Evolutionary conservation across 768 basidiomycete species (phyloP), one percentile per base, ranked within the genome.

Genomic region (Piloderma croceum): DNA sequence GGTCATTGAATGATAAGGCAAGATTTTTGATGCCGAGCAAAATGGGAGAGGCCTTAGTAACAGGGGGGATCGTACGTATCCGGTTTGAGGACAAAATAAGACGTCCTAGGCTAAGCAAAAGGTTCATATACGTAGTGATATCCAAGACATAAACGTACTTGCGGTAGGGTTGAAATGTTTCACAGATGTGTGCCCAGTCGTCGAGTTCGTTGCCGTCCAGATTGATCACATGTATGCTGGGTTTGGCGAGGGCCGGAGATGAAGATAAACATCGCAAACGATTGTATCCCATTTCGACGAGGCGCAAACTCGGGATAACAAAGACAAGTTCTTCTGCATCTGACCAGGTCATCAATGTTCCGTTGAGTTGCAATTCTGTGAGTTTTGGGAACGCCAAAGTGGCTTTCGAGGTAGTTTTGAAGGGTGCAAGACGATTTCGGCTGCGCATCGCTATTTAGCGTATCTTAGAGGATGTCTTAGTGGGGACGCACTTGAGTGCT

Each of bases 271-370:
- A 55, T 17, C 54, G 49, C 34, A 90, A 61, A 9, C 61, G 51
- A 53, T 91, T 91, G 61, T 82, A 77, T 9, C 85, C 89, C 48
- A 85, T 57, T 62, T 91, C 85, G 11, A 88, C 63, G 3, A 66
- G 50, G 25, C 60, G 62, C 27, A 87, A 62, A 24, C 53, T 61
- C 3, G 77, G 74, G 76, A 87, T 81, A 45, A 62, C 58, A 9
- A 56, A 49, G 22, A 69, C 70, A 35, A 79, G 58, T n/a, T 49
- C 44, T 46, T 68, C 60, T 57, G 87, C 76, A 48, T 86, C 81
- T 36, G 59, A 54, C 88, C 90, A 94, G 31, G 73, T 69, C 39
- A 80, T 73, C 38, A 84, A 67, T 3, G 87, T 90, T 31, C 62
- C 72, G 55, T 84, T 91, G 24, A 94, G 62, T 43, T 87, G 81